Percentiles rank a stretch among this genome's conserved stretches.
Conservation (phyloP, 1,139 yeast genomes). For the Yamadazyma triangularis region DNA sequence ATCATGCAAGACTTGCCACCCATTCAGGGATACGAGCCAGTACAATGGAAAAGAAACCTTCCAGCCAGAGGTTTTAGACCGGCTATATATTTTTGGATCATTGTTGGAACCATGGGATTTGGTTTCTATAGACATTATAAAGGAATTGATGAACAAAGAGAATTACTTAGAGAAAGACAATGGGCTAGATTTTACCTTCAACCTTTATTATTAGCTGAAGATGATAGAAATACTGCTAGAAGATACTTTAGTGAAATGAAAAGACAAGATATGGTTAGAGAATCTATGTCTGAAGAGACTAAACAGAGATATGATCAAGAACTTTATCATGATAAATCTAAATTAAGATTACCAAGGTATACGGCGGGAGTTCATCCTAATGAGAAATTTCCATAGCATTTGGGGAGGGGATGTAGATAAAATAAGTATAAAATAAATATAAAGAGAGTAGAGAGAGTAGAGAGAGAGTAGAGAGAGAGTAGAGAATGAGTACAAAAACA, state of each 20-base stretch:
- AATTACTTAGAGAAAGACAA: conserved; percentile 67
- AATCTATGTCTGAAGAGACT: conserved; percentile 37
- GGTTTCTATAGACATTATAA: conserved; percentile 67
- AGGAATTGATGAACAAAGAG: conserved; percentile 75
- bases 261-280: conserved; percentile 56
- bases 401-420: not conserved
- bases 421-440: no score
- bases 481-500: no score
- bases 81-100: conserved; percentile 60
- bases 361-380: conserved; percentile 40
- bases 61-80: conserved; percentile 87
- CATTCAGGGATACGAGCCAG: conserved; percentile 77
- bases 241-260: conserved; percentile 63
- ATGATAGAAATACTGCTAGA: conserved; percentile 75
- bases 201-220: conserved; percentile 78
- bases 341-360: conserved; percentile 42
- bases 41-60: conserved; percentile 86
- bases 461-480: no score
- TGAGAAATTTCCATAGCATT: conserved; percentile 10
- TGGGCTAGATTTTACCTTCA: conserved; percentile 75
- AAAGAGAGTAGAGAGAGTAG: no score
- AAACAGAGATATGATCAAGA: conserved; percentile 42
- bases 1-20: conserved; percentile 83
- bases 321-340: conserved; percentile 42
- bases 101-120: conserved; percentile 60